phyloP scores from a whole-genome alignment of 1,284 basidiomycete species.

The Leccinum insigne region DNA sequence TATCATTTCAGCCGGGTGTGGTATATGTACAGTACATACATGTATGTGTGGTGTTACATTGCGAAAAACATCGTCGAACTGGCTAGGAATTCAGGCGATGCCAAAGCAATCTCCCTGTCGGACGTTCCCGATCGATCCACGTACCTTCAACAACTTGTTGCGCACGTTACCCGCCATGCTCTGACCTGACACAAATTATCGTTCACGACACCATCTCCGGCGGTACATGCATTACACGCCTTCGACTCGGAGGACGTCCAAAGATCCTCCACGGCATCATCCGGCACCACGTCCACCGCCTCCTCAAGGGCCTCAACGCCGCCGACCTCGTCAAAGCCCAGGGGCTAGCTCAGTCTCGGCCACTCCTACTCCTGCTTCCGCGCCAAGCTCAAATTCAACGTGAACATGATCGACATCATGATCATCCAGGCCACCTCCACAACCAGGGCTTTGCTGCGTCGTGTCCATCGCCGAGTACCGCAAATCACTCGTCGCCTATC shows the following conservation, averaged over 20 bases:
- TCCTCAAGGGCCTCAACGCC: slow-evolving; percentile 87
- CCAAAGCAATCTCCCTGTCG: too few relatives aligned
- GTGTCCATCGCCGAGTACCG: slow-evolving; percentile 94
- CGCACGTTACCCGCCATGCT: too few relatives aligned
- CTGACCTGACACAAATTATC: slow-evolving; percentile 45
- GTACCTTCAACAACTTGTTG: too few relatives aligned
- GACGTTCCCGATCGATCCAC: too few relatives aligned
- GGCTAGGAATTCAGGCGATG: too few relatives aligned
- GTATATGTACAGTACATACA: too few relatives aligned
- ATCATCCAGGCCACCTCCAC: slow-evolving; percentile 79
- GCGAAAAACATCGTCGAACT: too few relatives aligned
- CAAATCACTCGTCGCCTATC: slow-evolving; percentile 87
- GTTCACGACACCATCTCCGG: slow-evolving; percentile 90
- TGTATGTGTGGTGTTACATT: too few relatives aligned
- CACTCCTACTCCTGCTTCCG: slow-evolving; percentile 88
- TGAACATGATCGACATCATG: too few relatives aligned
- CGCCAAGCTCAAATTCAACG: slow-evolving; percentile 46
- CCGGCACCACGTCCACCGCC: slow-evolving; percentile 89
- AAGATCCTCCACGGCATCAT: slow-evolving; percentile 58
- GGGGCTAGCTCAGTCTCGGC: slow-evolving; percentile 82
- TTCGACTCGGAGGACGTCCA: slow-evolving; percentile 27
- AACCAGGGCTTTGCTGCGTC: slow-evolving; percentile 88
- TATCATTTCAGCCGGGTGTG: too few relatives aligned
- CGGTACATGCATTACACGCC: slow-evolving; percentile 75
- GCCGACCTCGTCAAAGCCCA: slow-evolving; percentile 90